These are phyloP conservation scores for Populus trichocarpa DNA, from an alignment of 441 rosid genomes.

Conservation along the genomic window DNA sequence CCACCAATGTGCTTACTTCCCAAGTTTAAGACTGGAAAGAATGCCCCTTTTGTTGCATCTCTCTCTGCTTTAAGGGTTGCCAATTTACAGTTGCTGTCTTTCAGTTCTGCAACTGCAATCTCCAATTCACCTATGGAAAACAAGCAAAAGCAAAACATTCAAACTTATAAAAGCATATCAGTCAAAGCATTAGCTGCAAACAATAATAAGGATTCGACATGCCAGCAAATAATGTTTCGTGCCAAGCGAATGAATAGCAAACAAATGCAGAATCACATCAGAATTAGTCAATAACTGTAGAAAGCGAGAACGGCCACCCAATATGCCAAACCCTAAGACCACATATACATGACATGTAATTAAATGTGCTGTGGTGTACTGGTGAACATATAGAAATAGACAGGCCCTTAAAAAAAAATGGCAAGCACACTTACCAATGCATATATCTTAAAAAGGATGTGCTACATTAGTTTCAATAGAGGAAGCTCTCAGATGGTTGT, in stretches of 20 bases:
- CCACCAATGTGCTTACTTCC: conserved; percentile 59
- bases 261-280: background rate
- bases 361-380: no score
- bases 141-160: conserved; percentile 11
- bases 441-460: background rate
- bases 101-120: conserved; percentile 57
- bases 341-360: no score
- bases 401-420: background rate
- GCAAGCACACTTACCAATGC: background rate
- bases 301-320: background rate
- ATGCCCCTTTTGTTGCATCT: conserved; percentile 79
- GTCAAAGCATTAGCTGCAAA: background rate
- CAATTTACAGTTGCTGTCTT: conserved; percentile 63
- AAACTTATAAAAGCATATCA: background rate
- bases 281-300: background rate
- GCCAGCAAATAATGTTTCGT: no score
- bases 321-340: no score
- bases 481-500: background rate
- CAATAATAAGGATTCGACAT: background rate
- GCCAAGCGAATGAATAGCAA: background rate
- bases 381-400: background rate
- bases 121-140: conserved; percentile 70
- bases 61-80: conserved; percentile 72
- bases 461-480: background rate
- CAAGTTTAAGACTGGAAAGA: conserved; percentile 68